phyloP scores from a whole-genome alignment of 129 eudicot genomes.

The Artemisia annua region DNA sequence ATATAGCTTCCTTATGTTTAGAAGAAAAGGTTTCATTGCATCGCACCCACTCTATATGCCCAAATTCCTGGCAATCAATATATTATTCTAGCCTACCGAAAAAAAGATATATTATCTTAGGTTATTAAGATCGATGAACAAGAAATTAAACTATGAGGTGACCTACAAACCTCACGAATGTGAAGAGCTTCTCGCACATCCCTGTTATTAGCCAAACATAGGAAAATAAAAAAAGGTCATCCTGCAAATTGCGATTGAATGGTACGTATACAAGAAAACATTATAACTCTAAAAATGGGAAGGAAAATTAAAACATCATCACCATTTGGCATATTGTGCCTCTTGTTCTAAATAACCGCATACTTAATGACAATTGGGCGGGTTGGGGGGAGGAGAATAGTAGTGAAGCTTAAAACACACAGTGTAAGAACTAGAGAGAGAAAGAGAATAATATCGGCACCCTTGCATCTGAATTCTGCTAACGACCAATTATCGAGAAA shows the following conservation, averaged over 20 bases:
- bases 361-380: background rate
- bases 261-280: too few relatives aligned
- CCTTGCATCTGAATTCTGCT: conserved; percentile 13
- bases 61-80: conserved; percentile 20
- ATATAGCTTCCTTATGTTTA: background rate
- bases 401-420: background rate
- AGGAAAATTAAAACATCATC: too few relatives aligned
- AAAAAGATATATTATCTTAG: too few relatives aligned
- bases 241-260: too few relatives aligned
- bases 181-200: too few relatives aligned
- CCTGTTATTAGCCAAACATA: too few relatives aligned
- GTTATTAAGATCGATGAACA: background rate
- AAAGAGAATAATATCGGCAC: conserved; percentile 19
- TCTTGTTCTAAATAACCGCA: too few relatives aligned
- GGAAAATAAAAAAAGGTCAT: too few relatives aligned
- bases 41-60: conserved; percentile 22
- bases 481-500: conserved; percentile 2
- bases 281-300: too few relatives aligned
- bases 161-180: conserved; percentile 28
- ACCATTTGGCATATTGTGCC: background rate
- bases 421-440: background rate
- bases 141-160: background rate
- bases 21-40: background rate
- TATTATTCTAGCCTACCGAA: background rate
- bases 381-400: too few relatives aligned